These are phyloP conservation scores for Scutellaria barbata DNA, from an alignment of 257 asterid genomes.

Conservation along the genomic window DNA sequence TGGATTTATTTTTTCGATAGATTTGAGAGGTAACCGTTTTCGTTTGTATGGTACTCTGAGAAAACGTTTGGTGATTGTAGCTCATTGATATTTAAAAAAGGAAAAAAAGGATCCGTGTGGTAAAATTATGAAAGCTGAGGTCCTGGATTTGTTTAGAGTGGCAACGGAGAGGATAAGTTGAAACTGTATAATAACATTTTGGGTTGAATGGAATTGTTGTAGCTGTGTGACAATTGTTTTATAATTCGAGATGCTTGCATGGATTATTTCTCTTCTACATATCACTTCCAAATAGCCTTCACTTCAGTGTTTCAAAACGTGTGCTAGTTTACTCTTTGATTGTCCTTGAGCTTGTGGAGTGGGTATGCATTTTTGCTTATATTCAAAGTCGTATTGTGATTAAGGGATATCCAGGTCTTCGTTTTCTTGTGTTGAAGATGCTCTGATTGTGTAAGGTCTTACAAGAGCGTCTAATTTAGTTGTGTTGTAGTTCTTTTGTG, in stretches of 20 bases:
- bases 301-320: not conserved
- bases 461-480: slow-evolving; percentile 18
- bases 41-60: not conserved
- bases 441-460: not conserved
- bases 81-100: slow-evolving; percentile 15
- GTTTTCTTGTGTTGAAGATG: not conserved
- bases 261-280: not conserved
- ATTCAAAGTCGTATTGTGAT: not conserved
- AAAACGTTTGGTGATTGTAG: not conserved
- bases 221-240: not conserved
- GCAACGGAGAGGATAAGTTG: slow-evolving; percentile 15
- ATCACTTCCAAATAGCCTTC: not conserved
- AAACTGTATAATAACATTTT: not conserved
- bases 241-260: not conserved
- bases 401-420: not conserved
- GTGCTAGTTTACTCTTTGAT: not conserved
- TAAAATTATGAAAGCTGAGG: not conserved
- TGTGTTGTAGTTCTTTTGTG: slow-evolving; percentile 14
- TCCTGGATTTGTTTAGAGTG: slow-evolving; percentile 5
- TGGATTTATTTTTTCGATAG: slow-evolving; percentile 13
- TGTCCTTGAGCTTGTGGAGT: not conserved
- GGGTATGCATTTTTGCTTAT: not conserved
- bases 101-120: not conserved
- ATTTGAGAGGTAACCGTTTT: not conserved
- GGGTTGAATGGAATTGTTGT: not conserved